Evolutionary conservation across 1,139 yeast genomes (phyloP).

Genomic region (Insectozyma bohioensis): DNA sequence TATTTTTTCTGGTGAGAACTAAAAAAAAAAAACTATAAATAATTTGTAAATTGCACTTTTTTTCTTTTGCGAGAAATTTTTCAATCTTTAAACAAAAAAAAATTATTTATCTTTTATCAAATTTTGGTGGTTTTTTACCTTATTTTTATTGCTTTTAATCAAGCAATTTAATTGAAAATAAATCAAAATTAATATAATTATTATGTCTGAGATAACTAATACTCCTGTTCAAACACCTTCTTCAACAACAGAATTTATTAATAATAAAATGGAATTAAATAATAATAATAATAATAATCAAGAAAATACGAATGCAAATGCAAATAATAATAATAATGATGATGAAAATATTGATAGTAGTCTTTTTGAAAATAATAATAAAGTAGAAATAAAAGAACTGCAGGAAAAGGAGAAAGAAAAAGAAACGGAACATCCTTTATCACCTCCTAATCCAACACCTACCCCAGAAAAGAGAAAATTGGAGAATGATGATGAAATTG

Average conservation of each 20-base stretch:
- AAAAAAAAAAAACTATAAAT: too few species aligned
- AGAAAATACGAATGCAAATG: conserved; percentile 3
- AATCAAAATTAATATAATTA: too few species aligned
- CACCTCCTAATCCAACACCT: conserved; percentile 49
- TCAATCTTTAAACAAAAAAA: too few species aligned
- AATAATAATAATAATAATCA: not conserved
- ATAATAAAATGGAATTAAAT: conserved; percentile 1
- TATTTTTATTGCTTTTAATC: too few species aligned
- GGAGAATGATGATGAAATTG: conserved; percentile 22
- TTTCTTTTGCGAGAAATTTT: too few species aligned
- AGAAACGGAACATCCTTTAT: conserved; percentile 31
- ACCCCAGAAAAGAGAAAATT: conserved; percentile 40
- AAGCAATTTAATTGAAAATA: too few species aligned
- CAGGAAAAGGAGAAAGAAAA: conserved; percentile 4
- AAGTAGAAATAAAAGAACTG: too few species aligned
- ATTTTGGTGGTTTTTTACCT: too few species aligned
- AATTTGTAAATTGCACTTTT: too few species aligned
- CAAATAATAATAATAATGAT: not conserved
- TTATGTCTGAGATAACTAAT: too few species aligned
- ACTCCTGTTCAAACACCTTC: conserved; percentile 46
- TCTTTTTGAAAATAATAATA: conserved; percentile 2
- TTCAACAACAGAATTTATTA: conserved; percentile 24
- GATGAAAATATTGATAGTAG: not conserved
- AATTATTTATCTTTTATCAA: too few species aligned
- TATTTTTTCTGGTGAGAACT: too few species aligned